Evolutionary conservation across 1,139 yeast genomes (phyloP).

Genomic region (Hyphopichia fennica): DNA sequence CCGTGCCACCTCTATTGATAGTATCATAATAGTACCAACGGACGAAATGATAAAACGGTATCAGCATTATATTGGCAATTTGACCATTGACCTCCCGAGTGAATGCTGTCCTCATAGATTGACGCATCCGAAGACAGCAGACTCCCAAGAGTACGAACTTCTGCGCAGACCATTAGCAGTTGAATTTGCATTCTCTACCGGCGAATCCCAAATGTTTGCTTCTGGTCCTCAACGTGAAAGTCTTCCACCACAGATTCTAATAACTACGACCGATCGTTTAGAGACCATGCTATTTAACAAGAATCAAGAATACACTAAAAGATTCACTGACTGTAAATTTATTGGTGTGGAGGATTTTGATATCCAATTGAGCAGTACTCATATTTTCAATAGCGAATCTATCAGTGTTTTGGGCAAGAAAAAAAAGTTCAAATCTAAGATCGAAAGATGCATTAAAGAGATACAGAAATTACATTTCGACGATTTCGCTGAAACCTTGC

Average conservation of each 20-base stretch:
- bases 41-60: constrained; percentile 22
- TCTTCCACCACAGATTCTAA: constrained; percentile 21
- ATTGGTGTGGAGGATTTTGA: constrained; percentile 27
- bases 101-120: constrained; percentile 26
- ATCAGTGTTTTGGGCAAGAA: constrained; percentile 5
- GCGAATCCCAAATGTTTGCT: constrained; percentile 1
- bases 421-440: constrained; percentile 10
- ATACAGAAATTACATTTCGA: constrained; percentile 12
- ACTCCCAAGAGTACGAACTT: constrained; percentile 8
- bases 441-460: constrained; percentile 12
- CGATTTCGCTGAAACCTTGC: neutral
- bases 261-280: constrained; percentile 19
- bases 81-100: constrained; percentile 18
- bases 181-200: constrained; percentile 11
- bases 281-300: constrained; percentile 6
- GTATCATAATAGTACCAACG: constrained; percentile 30
- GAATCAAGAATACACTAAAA: neutral
- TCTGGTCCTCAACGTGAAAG: neutral
- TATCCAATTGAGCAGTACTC: constrained; percentile 3
- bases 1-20: constrained; percentile 12
- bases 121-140: constrained; percentile 5
- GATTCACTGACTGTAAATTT: constrained; percentile 13
- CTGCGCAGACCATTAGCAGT: constrained; percentile 23
- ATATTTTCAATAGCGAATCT: neutral
- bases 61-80: constrained; percentile 9